Base-by-base conservation (phyloP, 31 red algal genomes). In the Pterothamnion heteromorphum region DNA sequence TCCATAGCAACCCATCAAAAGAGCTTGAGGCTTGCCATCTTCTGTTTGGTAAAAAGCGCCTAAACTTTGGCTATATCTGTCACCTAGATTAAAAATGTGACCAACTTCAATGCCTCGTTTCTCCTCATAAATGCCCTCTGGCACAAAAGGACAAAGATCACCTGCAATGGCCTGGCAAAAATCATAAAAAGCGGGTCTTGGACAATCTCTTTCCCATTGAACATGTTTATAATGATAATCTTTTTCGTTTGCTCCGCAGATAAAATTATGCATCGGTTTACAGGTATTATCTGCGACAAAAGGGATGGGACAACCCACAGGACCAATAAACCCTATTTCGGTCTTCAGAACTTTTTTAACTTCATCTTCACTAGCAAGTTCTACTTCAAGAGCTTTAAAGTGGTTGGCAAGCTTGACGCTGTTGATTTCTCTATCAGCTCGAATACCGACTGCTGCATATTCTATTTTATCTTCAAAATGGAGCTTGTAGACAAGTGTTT, bases 1-100 rank as follows among this genome's bases (percentile, higher is more conserved):
- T 22, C 87, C 87, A 44, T 90, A 90, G 34, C 87, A 38, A 39
- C 43, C 87, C 87, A 90, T 90, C 36, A 27, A 39, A 26, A 90
- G 23, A 31, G 44, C 23, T 24, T 31, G 23, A 27, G 22, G 24
- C 44, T 90, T 90, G 44, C 87, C 87, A 39, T 90, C 44, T 32
- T 32, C 28, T 22, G 22, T 35, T 26, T 26, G 32, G n/a, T 74
- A 36, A 35, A 28, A 28, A 26, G 37, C 36, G 43, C 71, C 71
- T 22, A 90, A 74, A 24, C 22, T 27, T 27, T 74, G 32, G n/a
- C 32, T 39, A 44, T 90, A 90, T 28, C 23, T 90, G n/a, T 32
- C 37, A 35, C 87, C 87, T 22, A 90, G 44, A 36, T 90, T 58
- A 39, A 90, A 90, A 44, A 90, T 90, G 44, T 90, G 87, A 26